Percentiles rank a stretch among this genome's conserved stretches.
These are phyloP conservation scores for Wickerhamiella brachini DNA, from an alignment of 805 yeast genomes.

Conservation along the genomic window DNA sequence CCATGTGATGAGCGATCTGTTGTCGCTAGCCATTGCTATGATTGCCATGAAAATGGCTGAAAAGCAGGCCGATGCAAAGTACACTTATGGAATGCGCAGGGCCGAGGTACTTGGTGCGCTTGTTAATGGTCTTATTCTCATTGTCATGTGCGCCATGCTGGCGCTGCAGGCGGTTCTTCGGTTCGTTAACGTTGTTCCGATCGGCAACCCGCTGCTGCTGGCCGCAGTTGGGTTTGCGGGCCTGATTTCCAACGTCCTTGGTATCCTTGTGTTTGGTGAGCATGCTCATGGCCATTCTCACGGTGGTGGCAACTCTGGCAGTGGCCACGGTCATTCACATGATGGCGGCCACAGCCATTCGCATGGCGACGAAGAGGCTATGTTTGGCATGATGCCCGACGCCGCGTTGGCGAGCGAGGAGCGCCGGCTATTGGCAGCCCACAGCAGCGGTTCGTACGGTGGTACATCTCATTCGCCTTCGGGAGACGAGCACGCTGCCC, in stretches of 20 bases:
- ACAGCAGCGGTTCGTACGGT: neutral
- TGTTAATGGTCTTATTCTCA: conserved; percentile 79
- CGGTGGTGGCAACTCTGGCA: conserved; percentile 23
- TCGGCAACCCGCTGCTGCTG: conserved; percentile 72
- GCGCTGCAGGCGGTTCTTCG: conserved; percentile 88
- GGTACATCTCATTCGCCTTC: conserved; percentile 4
- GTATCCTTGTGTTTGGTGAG: conserved; percentile 79
- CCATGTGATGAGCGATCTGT: conserved; percentile 93
- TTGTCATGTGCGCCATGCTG: conserved; percentile 86
- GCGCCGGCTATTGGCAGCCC: conserved; percentile 11
- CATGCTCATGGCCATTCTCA: conserved; percentile 47
- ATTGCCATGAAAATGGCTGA: conserved; percentile 95
- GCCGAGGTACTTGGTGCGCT: conserved; percentile 95
- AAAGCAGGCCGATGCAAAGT: conserved; percentile 69
- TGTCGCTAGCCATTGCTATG: conserved; percentile 75
- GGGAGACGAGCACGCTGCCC: conserved; percentile 2
- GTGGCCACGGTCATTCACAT: conserved; percentile 27
- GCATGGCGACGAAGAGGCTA: conserved; percentile 7
- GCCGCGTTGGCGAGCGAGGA: conserved; percentile 16
- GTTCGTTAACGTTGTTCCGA: conserved; percentile 63
- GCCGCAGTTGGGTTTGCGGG: conserved; percentile 76
- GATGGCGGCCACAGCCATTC: conserved; percentile 20
- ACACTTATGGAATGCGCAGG: conserved; percentile 96
- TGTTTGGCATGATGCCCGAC: conserved; percentile 4
- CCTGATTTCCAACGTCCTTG: conserved; percentile 65